Evolutionary conservation across 306 rosid genomes (phyloP), one percentile per base, ranked within the genome.

Genomic region (Biancaea sappan): DNA sequence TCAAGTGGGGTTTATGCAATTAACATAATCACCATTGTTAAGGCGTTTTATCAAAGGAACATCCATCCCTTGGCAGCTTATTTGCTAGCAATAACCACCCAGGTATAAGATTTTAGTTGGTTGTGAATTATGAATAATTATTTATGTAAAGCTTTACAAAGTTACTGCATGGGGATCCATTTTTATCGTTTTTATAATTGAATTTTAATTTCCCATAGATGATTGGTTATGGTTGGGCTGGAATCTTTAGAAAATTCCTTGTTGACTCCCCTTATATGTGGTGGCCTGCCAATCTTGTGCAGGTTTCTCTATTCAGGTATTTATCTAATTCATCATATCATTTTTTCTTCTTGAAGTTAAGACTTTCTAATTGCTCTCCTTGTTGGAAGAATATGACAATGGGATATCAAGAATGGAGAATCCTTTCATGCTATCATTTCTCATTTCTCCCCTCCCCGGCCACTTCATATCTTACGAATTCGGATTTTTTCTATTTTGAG

Each of bases 221-320:
- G 97, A 96, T 91, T 81, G 98, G 98, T 12, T 94, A 89, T 66
- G 98, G 98, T 40, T 94, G 97, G 98, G 98, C 96, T 77, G 98
- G 98, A 6, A 15, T 91, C 21, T 94, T 91, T 85, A 84, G 98
- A 79, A 89, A 24, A 72, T 83, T 54, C 72, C 94, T 94, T 16
- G 94, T 94, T 28, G 98, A 94, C 57, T 94, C 98, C 26, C 94
- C 98, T 1, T 91, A 89, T 77, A 94, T 94, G 98, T 94, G 98
- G 97, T 94, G 98, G 97, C 98, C 98, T 3, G 2, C 87, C 28
- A 91, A 94, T 63, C 89, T 94, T 24, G 96, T 94, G 41, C 92
- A 85, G 14, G 98, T 94, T 24, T 89, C 98, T 78, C 86, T 94
- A 0, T 94, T 94, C 77, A 87, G 94, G 98, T 90, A 76, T 16